Evolutionary conservation across 2,329 filamentous ascomycete species (phyloP).

Genomic region (Aspergillus fumigatiaffinis): DNA sequence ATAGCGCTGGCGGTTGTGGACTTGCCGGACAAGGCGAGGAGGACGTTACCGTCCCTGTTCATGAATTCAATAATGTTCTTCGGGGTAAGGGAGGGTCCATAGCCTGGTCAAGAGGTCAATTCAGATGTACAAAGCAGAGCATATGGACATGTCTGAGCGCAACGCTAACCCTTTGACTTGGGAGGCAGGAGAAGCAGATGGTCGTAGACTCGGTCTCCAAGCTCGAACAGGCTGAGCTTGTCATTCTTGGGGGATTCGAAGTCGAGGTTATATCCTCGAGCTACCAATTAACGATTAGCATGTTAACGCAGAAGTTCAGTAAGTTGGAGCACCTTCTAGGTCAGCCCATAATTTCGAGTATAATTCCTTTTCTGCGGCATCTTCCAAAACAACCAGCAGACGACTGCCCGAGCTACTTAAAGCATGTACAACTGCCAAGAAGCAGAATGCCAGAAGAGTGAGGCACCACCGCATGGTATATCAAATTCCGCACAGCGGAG

Average conservation of each 20-base stretch:
- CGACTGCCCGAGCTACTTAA: conserved; percentile 74
- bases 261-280: conserved; percentile 73
- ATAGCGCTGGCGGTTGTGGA: conserved; percentile 67
- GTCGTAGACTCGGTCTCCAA: conserved; percentile 86
- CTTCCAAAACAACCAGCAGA: conserved; percentile 81
- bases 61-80: conserved; percentile 85
- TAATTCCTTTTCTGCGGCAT: conserved; percentile 70
- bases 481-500: conserved; percentile 32
- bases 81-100: conserved; percentile 83
- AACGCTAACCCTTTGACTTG: conserved; percentile 72
- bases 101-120: conserved; percentile 52
- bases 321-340: conserved; percentile 39
- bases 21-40: conserved; percentile 75
- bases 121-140: conserved; percentile 7
- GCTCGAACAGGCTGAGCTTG: conserved; percentile 70
- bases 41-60: conserved; percentile 85
- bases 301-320: conserved; percentile 8
- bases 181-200: conserved; percentile 85
- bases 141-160: background rate
- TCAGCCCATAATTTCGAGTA: conserved; percentile 71
- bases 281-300: conserved; percentile 45
- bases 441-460: conserved; percentile 65
- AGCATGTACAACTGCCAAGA: conserved; percentile 55
- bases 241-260: conserved; percentile 83
- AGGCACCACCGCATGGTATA: conserved; percentile 69